phyloP scores from a whole-genome alignment of 805 yeast species.

The Candida awuae region DNA sequence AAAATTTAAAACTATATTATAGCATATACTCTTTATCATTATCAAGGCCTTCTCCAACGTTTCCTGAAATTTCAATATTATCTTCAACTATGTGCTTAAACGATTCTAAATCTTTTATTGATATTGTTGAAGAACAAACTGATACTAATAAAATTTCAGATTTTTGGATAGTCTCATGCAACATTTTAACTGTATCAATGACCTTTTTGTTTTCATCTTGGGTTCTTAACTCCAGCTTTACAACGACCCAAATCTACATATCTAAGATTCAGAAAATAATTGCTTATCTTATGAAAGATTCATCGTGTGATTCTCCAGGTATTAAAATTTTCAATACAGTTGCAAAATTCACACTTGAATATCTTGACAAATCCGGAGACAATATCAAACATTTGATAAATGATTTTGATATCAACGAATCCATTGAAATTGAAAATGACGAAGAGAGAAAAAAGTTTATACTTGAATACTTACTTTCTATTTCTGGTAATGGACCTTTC shows the following conservation, averaged over 20 bases:
- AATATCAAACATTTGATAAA: no score
- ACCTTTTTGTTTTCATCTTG: constrained; percentile 2
- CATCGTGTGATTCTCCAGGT: background rate
- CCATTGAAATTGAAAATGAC: background rate
- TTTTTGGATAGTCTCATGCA: constrained; percentile 3
- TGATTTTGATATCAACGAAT: background rate
- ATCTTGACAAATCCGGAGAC: background rate
- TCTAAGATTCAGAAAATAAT: background rate
- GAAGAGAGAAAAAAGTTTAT: background rate
- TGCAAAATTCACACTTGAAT: background rate
- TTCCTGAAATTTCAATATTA: background rate
- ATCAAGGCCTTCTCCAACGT: constrained; percentile 2
- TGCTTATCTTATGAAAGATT: background rate
- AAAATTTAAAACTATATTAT: background rate
- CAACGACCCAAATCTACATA: background rate
- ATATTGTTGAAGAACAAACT: constrained; percentile 15
- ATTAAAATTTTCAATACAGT: background rate
- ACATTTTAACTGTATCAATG: constrained; percentile 1
- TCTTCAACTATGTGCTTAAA: constrained; percentile 1
- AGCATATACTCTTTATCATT: background rate
- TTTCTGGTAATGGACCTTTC: background rate
- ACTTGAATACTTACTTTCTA: background rate
- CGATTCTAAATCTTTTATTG: constrained; percentile 28
- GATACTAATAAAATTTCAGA: background rate
- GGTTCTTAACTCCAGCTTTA: background rate